Evolutionary conservation across 495 filamentous ascomycete species (phyloP).

Genomic region (Penicillium goetzii): DNA sequence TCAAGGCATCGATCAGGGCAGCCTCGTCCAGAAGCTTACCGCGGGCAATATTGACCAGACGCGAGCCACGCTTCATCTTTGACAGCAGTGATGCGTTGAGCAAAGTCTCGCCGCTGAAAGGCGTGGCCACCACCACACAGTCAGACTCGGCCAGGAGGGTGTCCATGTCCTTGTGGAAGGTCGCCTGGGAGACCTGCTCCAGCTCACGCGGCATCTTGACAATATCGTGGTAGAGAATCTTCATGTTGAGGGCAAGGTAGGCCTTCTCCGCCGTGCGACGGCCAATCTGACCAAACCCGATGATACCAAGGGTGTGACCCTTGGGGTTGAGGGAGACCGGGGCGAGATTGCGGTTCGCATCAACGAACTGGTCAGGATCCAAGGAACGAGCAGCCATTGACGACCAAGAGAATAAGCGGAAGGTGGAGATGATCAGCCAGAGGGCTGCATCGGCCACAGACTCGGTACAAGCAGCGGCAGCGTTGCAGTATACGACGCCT

Average conservation of each 20-base stretch:
- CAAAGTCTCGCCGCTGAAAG: constrained; percentile 61
- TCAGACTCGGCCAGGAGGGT: constrained; percentile 59
- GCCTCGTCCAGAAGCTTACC: constrained; percentile 72
- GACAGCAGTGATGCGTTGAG: constrained; percentile 55
- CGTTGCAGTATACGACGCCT: constrained; percentile 76
- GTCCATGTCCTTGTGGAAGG: constrained; percentile 56
- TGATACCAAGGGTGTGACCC: constrained; percentile 55
- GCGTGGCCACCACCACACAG: constrained; percentile 69
- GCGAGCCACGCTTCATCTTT: constrained; percentile 57
- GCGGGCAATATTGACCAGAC: constrained; percentile 75
- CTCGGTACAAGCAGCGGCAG: constrained; percentile 67
- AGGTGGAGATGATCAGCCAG: constrained; percentile 65
- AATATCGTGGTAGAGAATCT: constrained; percentile 69
- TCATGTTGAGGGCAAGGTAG: constrained; percentile 64
- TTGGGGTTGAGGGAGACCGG: constrained; percentile 57
- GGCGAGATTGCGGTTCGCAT: constrained; percentile 61
- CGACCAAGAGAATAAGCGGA: constrained; percentile 66
- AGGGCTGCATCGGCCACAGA: constrained; percentile 64
- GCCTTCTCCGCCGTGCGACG: constrained; percentile 67
- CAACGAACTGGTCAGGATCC: constrained; percentile 47
- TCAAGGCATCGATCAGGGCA: constrained; percentile 65
- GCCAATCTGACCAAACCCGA: constrained; percentile 73
- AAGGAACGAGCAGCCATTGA: constrained; percentile 45
- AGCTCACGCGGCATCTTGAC: constrained; percentile 53
- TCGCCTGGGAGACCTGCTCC: constrained; percentile 41